Percentiles rank a stretch among this genome's conserved stretches.
phyloP scores from a whole-genome alignment of 73 alveolate species.

The Blepharisma japonicum region DNA sequence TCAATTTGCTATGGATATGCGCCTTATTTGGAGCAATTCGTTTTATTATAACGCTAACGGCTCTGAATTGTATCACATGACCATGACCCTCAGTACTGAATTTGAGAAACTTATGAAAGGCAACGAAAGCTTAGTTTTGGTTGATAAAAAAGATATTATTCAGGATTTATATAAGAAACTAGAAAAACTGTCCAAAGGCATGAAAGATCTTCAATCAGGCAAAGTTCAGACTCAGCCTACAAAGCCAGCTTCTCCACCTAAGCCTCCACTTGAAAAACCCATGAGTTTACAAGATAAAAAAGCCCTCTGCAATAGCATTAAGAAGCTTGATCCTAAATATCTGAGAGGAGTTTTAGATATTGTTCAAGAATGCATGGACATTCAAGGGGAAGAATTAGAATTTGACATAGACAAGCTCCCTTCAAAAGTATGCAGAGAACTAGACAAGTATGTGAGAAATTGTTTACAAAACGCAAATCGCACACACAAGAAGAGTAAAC shows the following conservation, averaged over 20 bases:
- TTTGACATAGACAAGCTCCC: slow-evolving; percentile 82
- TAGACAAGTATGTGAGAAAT: slow-evolving; percentile 71
- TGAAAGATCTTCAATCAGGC: not conserved
- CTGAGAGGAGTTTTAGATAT: slow-evolving; percentile 30
- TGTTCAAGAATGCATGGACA: slow-evolving; percentile 25
- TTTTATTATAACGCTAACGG: slow-evolving; percentile 28
- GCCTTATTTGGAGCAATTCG: slow-evolving; percentile 37
- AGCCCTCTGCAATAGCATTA: slow-evolving; percentile 15
- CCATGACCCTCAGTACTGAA: slow-evolving; percentile 28
- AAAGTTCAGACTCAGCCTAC: not conserved
- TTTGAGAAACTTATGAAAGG: slow-evolving; percentile 33
- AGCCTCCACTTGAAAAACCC: slow-evolving; percentile 6
- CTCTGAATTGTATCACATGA: slow-evolving; percentile 23
- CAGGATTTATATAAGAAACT: slow-evolving; percentile 1
- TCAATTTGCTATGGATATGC: slow-evolving; percentile 36
- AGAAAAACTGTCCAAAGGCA: slow-evolving; percentile 11
- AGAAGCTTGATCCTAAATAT: slow-evolving; percentile 30
- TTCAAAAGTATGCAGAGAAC: slow-evolving; percentile 62
- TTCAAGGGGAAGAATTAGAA: slow-evolving; percentile 61
- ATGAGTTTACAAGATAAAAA: slow-evolving; percentile 19
- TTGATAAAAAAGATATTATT: slow-evolving; percentile 8
- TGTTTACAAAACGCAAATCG: slow-evolving; percentile 32
- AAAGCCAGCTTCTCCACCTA: not conserved
- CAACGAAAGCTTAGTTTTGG: not conserved
- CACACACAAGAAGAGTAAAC: not conserved